These are phyloP conservation scores for Crithidia sp. DNA, from an alignment of 208 protist species.

Conservation along the genomic window DNA sequence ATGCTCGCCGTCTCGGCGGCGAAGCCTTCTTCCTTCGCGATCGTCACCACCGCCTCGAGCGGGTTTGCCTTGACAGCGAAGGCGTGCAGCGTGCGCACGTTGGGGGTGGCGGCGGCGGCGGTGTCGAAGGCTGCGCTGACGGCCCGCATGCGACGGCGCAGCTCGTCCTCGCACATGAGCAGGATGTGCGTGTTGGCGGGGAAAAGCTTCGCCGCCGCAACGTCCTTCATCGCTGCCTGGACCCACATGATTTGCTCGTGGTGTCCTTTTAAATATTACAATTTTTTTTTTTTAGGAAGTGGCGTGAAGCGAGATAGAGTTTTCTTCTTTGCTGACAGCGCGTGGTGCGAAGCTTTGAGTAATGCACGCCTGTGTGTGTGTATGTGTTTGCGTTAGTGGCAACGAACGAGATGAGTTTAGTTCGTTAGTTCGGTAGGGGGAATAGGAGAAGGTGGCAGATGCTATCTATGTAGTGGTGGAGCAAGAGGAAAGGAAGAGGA, in stretches of 20 bases:
- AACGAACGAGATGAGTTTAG: too few relatives aligned
- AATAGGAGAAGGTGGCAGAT: too few relatives aligned
- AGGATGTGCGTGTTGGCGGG: constrained; percentile 59
- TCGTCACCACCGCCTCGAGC: constrained; percentile 46
- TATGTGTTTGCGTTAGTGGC: too few relatives aligned
- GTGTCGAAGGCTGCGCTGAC: constrained; percentile 37
- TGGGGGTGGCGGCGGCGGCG: not conserved
- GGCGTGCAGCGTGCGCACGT: constrained; percentile 38
- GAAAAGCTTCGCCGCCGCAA: constrained; percentile 49
- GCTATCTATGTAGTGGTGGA: too few relatives aligned
- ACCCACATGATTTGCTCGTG: constrained; percentile 39
- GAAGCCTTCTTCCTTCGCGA: constrained; percentile 41
- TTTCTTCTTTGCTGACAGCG: too few relatives aligned
- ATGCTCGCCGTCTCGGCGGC: constrained; percentile 67
- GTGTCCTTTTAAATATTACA: not conserved
- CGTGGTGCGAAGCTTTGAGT: too few relatives aligned
- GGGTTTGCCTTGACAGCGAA: constrained; percentile 76
- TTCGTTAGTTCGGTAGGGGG: too few relatives aligned
- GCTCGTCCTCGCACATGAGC: constrained; percentile 48
- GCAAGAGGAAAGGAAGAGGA: too few relatives aligned
- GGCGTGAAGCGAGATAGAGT: too few relatives aligned
- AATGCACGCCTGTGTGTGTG: too few relatives aligned
- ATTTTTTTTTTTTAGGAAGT: not conserved
- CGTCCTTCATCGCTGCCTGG: constrained; percentile 41
- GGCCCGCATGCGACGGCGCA: constrained; percentile 43